Percentiles rank a stretch among this genome's conserved stretches.
These are phyloP conservation scores for Beauveria rudraprayagi DNA, from an alignment of 2,329 filamentous ascomycete genomes.

Conservation along the genomic window DNA sequence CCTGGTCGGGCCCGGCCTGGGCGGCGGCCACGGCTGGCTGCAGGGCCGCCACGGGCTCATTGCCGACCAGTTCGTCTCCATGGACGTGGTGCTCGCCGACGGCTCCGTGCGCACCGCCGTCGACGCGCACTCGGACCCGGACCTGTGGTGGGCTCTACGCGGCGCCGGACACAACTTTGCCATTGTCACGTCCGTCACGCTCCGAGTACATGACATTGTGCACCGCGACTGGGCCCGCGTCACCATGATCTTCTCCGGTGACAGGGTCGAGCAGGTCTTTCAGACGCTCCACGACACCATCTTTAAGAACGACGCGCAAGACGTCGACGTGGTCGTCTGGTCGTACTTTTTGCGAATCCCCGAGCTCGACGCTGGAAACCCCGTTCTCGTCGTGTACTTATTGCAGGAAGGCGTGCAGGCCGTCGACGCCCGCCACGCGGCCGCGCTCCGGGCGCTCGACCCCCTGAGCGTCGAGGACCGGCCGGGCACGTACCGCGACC, in stretches of 20 bases:
- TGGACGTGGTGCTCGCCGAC: conserved; percentile 44
- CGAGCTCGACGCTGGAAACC: conserved; percentile 32
- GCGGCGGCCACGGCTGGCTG: conserved; percentile 49
- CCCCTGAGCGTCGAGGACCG: conserved; percentile 25
- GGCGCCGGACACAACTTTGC: conserved; percentile 55
- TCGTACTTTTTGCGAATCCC: conserved; percentile 37
- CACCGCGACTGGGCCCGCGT: conserved; percentile 33
- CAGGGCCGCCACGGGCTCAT: conserved; percentile 46
- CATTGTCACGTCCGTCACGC: conserved; percentile 42
- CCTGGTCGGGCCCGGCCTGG: conserved; percentile 41
- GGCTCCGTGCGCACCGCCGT: conserved; percentile 32
- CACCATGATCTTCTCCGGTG: conserved; percentile 36
- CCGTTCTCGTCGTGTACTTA: conserved; percentile 33
- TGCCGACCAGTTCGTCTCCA: conserved; percentile 43
- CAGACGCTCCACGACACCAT: conserved; percentile 36
- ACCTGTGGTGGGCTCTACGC: conserved; percentile 50
- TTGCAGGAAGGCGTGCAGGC: conserved; percentile 34
- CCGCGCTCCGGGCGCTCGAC: conserved; percentile 34
- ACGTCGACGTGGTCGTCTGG: conserved; percentile 40
- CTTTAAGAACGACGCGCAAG: conserved; percentile 34
- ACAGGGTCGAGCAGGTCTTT: conserved; percentile 42
- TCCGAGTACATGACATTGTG: conserved; percentile 39
- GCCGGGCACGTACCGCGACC: conserved; percentile 36
- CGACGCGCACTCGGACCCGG: conserved; percentile 36
- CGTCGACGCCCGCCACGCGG: conserved; percentile 31